phyloP scores from a whole-genome alignment of 148 eudicot species.

The Camellia granthamiana region DNA sequence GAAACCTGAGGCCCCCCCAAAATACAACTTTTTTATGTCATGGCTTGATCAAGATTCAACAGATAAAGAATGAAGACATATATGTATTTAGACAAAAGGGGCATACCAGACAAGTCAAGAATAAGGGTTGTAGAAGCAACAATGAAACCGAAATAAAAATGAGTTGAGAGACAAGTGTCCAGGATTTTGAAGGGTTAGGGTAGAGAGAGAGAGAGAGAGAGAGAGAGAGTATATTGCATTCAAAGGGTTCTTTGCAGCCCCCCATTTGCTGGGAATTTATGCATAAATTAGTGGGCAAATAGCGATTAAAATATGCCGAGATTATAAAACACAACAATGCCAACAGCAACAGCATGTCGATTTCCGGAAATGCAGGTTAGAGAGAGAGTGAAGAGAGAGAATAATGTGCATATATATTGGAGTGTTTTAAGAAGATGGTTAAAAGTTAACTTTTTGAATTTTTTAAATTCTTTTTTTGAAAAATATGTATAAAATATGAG shows the following conservation, averaged over 20 bases:
- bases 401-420: neutral
- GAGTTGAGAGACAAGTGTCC: neutral
- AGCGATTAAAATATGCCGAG: constrained; percentile 8
- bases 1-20: neutral
- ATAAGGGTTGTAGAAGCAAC: neutral
- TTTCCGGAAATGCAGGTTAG: constrained; percentile 25
- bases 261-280: constrained; percentile 18
- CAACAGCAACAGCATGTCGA: constrained; percentile 19
- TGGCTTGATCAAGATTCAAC: too few relatives aligned
- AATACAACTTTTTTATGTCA: neutral
- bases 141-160: neutral
- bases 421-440: neutral
- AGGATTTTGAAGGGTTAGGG: constrained; percentile 10
- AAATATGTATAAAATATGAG: too few relatives aligned
- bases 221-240: neutral
- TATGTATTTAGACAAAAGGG: neutral
- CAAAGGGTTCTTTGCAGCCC: neutral
- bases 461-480: too few relatives aligned
- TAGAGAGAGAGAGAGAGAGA: constrained; percentile 9
- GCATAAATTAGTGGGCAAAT: constrained; percentile 20
- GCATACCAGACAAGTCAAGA: constrained; percentile 11
- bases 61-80: too few relatives aligned
- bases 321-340: constrained; percentile 11
- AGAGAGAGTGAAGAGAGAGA: neutral
- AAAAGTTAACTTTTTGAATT: neutral